These are phyloP conservation scores for Tricholoma sp. DNA, from an alignment of 768 basidiomycete genomes.

Conservation along the genomic window DNA sequence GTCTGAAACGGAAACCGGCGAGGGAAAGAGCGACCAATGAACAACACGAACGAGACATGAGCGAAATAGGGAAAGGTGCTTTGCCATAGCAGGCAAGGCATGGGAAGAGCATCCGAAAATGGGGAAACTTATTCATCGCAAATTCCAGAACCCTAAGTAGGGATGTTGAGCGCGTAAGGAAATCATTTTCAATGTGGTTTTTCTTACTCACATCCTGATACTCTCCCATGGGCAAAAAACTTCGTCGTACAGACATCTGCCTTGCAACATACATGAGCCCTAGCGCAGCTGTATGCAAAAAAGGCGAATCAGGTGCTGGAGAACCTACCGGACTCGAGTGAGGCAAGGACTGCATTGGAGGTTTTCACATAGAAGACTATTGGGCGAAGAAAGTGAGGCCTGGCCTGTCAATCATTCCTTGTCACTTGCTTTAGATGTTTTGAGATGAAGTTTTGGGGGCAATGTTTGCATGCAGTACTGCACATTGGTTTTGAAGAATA, in stretches of 20 bases:
- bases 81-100: constrained; percentile 22
- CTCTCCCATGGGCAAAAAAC: constrained; percentile 55
- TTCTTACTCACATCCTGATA: neutral
- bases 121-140: constrained; percentile 78
- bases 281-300: constrained; percentile 74
- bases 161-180: constrained; percentile 77
- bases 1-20: neutral
- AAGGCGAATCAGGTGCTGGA: constrained; percentile 72
- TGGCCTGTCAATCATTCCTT: constrained; percentile 14
- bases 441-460: neutral
- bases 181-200: neutral
- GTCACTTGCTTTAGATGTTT: no score
- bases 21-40: neutral
- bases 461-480: constrained; percentile 23
- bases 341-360: constrained; percentile 73
- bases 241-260: constrained; percentile 76
- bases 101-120: constrained; percentile 92
- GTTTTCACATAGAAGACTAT: constrained; percentile 73
- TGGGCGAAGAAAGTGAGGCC: constrained; percentile 27
- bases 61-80: neutral
- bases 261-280: constrained; percentile 69
- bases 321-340: constrained; percentile 75
- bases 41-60: neutral
- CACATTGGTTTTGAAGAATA: no score
- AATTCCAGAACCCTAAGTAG: constrained; percentile 76